Conservation (phyloP, 177 flowering plant species). For the Vitis hybrid region DNA sequence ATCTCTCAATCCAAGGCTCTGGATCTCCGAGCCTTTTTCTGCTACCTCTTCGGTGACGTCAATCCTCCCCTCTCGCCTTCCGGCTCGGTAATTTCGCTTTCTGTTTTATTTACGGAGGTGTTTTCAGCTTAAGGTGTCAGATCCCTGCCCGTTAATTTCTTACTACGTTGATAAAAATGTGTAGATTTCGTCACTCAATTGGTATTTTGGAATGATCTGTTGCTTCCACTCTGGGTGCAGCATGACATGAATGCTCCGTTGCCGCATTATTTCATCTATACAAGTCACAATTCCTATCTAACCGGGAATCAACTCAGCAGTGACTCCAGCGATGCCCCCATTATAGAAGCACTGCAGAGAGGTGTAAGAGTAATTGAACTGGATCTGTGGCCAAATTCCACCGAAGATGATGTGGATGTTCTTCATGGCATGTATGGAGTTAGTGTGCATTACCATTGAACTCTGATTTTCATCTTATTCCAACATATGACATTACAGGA, state of each 20-base stretch:
- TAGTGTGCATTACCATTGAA: too few relatives aligned
- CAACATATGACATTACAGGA: too few relatives aligned
- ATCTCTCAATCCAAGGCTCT: constrained; percentile 31
- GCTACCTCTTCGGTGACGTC: constrained; percentile 32
- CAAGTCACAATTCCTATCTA: constrained; percentile 23
- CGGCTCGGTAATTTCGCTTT: constrained; percentile 15
- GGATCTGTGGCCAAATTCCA: constrained; percentile 65
- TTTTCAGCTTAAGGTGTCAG: not conserved
- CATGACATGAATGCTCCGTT: constrained; percentile 64
- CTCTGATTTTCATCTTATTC: too few relatives aligned
- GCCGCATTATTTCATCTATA: constrained; percentile 56
- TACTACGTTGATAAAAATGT: too few relatives aligned
- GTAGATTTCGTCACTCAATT: too few relatives aligned
- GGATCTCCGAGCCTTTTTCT: constrained; percentile 38
- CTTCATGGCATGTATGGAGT: constrained; percentile 55
- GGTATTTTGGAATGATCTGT: not conserved
- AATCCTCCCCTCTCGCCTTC: constrained; percentile 39
- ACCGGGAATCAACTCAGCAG: constrained; percentile 68
- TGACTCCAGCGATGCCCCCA: constrained; percentile 53
- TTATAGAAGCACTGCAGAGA: constrained; percentile 41
- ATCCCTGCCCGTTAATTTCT: not conserved
- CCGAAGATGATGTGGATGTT: constrained; percentile 44
- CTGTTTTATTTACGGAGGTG: too few relatives aligned
- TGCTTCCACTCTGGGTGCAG: constrained; percentile 31
- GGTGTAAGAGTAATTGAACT: constrained; percentile 68